These are phyloP conservation scores for Epichloe bromicola DNA, from an alignment of 2,329 filamentous ascomycete genomes.

Conservation along the genomic window DNA sequence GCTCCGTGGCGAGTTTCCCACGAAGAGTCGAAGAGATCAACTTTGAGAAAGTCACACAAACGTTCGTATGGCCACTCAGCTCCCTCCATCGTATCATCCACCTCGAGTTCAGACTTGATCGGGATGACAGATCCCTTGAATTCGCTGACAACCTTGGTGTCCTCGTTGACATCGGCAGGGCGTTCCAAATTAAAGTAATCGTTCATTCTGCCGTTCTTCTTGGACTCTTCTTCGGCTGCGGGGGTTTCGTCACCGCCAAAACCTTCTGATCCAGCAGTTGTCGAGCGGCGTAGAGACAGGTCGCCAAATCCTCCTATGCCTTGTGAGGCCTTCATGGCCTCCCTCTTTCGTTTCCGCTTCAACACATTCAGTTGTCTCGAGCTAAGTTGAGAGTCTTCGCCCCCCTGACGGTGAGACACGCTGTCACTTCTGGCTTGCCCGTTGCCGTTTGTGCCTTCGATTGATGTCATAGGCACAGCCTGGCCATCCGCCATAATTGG, in stretches of 20 bases:
- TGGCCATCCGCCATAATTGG: slow-evolving; percentile 36
- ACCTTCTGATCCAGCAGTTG: slow-evolving; percentile 47
- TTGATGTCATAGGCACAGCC: slow-evolving; percentile 30
- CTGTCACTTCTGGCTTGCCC: slow-evolving; percentile 23
- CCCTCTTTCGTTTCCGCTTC: slow-evolving; percentile 85
- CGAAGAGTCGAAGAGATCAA: slow-evolving; percentile 83
- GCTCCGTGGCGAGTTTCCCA: slow-evolving; percentile 97
- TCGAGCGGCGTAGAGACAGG: slow-evolving; percentile 54
- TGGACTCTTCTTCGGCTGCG: slow-evolving; percentile 35
- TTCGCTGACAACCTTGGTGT: slow-evolving; percentile 83
- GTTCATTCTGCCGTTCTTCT: slow-evolving; percentile 49
- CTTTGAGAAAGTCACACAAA: slow-evolving; percentile 82
- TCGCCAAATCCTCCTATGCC: slow-evolving; percentile 87
- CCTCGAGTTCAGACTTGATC: slow-evolving; percentile 76
- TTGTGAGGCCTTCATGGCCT: slow-evolving; percentile 71
- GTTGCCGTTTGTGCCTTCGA: slow-evolving; percentile 27
- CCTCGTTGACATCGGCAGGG: slow-evolving; percentile 66
- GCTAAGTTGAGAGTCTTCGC: slow-evolving; percentile 64
- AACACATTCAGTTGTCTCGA: slow-evolving; percentile 89
- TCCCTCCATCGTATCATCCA: slow-evolving; percentile 63
- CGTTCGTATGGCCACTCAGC: slow-evolving; percentile 89
- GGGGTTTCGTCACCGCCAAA: slow-evolving; percentile 50
- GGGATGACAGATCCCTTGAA: slow-evolving; percentile 76
- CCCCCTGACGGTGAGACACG: slow-evolving; percentile 24
- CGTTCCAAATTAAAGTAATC: slow-evolving; percentile 91